Conservation (phyloP, 2,329 filamentous ascomycete genomes). For the Ascochyta rabiei region DNA sequence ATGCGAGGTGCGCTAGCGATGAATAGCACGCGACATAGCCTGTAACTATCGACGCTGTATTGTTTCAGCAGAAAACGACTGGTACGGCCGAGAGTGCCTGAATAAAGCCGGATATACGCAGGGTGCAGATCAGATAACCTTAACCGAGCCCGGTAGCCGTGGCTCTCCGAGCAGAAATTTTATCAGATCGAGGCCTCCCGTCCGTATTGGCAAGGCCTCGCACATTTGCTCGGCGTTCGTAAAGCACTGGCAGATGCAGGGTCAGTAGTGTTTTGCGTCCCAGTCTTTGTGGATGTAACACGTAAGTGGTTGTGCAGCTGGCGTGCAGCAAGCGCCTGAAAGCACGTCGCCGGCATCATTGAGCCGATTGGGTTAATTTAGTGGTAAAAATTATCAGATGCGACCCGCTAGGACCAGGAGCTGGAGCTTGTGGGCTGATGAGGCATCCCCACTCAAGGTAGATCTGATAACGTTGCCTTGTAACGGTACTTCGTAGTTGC, state of each 20-base stretch:
- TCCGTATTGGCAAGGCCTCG: background rate
- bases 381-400: slow-evolving; percentile 22
- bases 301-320: slow-evolving; percentile 23
- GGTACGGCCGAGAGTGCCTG: background rate
- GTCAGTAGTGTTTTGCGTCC: background rate
- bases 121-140: slow-evolving; percentile 44
- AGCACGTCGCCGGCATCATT: slow-evolving; percentile 8
- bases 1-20: background rate
- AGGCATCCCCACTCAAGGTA: slow-evolving; percentile 3
- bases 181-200: slow-evolving; percentile 22
- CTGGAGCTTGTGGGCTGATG: too few relatives aligned
- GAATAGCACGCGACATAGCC: slow-evolving; percentile 17
- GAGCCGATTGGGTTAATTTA: slow-evolving; percentile 2
- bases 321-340: slow-evolving; percentile 1
- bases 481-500: slow-evolving; percentile 4
- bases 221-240: slow-evolving; percentile 17
- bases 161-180: slow-evolving; percentile 18
- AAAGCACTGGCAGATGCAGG: slow-evolving; percentile 11
- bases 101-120: slow-evolving; percentile 20
- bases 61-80: slow-evolving; percentile 7
- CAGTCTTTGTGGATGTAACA: slow-evolving; percentile 20
- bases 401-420: slow-evolving; percentile 6
- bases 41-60: background rate
- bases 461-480: slow-evolving; percentile 22
- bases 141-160: slow-evolving; percentile 26